Evolutionary conservation across 306 rosid genomes (phyloP).

Genomic region (Citrullus amarus): DNA sequence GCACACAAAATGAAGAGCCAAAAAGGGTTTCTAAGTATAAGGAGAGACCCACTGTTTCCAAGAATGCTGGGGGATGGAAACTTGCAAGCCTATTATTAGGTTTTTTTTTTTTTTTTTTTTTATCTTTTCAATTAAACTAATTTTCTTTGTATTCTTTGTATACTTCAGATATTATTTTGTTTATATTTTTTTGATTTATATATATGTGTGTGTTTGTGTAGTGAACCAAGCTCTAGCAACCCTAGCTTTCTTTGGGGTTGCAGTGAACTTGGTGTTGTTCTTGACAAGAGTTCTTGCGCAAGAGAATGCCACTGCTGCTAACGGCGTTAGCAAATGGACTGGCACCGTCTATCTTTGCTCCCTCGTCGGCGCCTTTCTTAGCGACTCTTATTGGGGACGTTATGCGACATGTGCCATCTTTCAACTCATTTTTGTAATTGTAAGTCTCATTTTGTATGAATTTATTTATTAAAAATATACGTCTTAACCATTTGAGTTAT

Average conservation of each 20-base stretch:
- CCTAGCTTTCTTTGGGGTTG: slow-evolving; percentile 53
- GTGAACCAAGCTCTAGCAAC: slow-evolving; percentile 55
- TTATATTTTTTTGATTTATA: no score
- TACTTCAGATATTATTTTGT: no score
- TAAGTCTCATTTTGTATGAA: neutral
- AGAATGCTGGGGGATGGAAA: slow-evolving; percentile 29
- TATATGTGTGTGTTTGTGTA: slow-evolving; percentile 4
- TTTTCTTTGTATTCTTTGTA: no score
- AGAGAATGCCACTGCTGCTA: slow-evolving; percentile 40
- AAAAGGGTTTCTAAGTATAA: neutral
- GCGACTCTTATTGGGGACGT: slow-evolving; percentile 61
- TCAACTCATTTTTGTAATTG: slow-evolving; percentile 30
- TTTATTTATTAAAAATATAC: no score
- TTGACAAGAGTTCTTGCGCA: slow-evolving; percentile 37
- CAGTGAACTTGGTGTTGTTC: slow-evolving; percentile 49
- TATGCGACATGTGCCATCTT: slow-evolving; percentile 34
- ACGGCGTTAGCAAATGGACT: slow-evolving; percentile 42
- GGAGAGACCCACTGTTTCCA: neutral
- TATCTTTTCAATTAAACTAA: no score
- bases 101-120: neutral
- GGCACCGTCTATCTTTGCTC: slow-evolving; percentile 53
- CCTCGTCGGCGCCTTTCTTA: slow-evolving; percentile 41
- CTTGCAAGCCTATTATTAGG: slow-evolving; percentile 34
- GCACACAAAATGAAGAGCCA: slow-evolving; percentile 1
- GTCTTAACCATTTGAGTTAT: no score